A percentile compares a stretch with the other conserved stretches of the same genome.
phyloP scores from a whole-genome alignment of 305 asterid species.

The Fraxinus floribunda region DNA sequence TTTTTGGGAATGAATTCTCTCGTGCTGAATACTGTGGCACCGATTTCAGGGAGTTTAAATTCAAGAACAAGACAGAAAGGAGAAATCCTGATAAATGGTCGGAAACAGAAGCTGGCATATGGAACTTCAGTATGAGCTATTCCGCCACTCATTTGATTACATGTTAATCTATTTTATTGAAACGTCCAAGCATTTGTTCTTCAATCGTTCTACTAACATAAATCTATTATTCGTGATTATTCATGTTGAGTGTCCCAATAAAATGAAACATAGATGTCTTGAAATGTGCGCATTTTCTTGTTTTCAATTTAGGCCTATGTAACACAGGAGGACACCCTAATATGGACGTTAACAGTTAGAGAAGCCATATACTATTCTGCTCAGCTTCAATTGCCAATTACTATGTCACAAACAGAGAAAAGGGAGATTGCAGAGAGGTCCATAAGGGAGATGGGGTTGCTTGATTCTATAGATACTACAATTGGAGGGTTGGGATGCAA shows the following conservation, averaged over 20 bases:
- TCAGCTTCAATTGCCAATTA: slow-evolving; percentile 46
- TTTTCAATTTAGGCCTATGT: slow-evolving; percentile 43
- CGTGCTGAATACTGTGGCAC: not conserved
- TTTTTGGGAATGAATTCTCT: not conserved
- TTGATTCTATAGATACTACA: slow-evolving; percentile 47
- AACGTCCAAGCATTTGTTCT: not conserved
- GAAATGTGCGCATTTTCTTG: not conserved
- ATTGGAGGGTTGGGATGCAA: slow-evolving; percentile 54
- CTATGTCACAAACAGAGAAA: slow-evolving; percentile 43
- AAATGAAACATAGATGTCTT: not conserved
- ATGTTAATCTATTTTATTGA: not conserved
- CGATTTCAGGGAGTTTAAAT: slow-evolving; percentile 47
- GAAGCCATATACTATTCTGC: slow-evolving; percentile 60
- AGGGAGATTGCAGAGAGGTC: slow-evolving; percentile 43
- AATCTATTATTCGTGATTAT: not conserved
- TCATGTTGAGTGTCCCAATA: not conserved
- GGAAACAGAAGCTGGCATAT: slow-evolving; percentile 44
- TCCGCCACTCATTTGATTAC: not conserved
- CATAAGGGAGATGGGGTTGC: slow-evolving; percentile 55
- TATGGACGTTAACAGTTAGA: slow-evolving; percentile 59
- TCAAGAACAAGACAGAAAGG: slow-evolving; percentile 43
- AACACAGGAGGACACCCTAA: slow-evolving; percentile 52
- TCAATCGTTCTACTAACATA: not conserved
- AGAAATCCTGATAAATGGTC: slow-evolving; percentile 45
- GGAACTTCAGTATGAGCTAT: slow-evolving; percentile 44